Conservation (phyloP, 2,329 filamentous ascomycete genomes). For the Phaeophleospora eucalypticola region DNA sequence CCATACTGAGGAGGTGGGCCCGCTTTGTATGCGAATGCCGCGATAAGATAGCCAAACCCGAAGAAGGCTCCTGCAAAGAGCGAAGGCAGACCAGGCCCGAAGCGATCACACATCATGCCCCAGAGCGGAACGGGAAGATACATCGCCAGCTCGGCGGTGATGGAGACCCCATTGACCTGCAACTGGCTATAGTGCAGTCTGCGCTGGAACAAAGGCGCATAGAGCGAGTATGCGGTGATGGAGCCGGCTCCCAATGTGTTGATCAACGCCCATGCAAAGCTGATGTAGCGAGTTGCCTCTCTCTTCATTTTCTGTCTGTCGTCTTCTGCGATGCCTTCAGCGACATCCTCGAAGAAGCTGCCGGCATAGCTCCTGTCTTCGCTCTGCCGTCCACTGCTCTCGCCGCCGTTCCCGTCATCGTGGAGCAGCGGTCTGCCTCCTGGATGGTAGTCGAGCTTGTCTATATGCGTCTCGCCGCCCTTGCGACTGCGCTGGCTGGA, state of each 20-base stretch:
- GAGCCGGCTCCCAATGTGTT: constrained; percentile 79
- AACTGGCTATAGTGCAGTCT: constrained; percentile 84
- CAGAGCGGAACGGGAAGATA: constrained; percentile 89
- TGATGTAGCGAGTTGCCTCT: constrained; percentile 50
- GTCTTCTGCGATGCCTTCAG: constrained; percentile 56
- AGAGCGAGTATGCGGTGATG: constrained; percentile 89
- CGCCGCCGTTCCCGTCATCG: constrained; percentile 25
- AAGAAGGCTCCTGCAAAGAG: constrained; percentile 70
- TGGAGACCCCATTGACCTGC: constrained; percentile 85
- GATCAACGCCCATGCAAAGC: constrained; percentile 58
- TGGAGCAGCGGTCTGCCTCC: constrained; percentile 40
- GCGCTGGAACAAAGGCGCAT: constrained; percentile 84
- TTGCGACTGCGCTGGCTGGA: constrained; percentile 17
- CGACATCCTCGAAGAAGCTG: constrained; percentile 58
- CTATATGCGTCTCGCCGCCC: constrained; percentile 34
- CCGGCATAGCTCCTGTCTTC: constrained; percentile 46
- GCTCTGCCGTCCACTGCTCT: constrained; percentile 31
- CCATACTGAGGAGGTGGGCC: constrained; percentile 50
- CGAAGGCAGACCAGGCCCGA: constrained; percentile 73
- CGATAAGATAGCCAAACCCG: constrained; percentile 74
- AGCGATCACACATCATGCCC: constrained; percentile 87
- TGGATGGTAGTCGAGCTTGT: constrained; percentile 49
- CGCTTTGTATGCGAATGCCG: constrained; percentile 70
- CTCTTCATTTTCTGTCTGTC: constrained; percentile 53
- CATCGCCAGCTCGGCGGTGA: constrained; percentile 79